phyloP scores from a whole-genome alignment of 164 flowering plant genomes.

The Umbilicus rupestris region DNA sequence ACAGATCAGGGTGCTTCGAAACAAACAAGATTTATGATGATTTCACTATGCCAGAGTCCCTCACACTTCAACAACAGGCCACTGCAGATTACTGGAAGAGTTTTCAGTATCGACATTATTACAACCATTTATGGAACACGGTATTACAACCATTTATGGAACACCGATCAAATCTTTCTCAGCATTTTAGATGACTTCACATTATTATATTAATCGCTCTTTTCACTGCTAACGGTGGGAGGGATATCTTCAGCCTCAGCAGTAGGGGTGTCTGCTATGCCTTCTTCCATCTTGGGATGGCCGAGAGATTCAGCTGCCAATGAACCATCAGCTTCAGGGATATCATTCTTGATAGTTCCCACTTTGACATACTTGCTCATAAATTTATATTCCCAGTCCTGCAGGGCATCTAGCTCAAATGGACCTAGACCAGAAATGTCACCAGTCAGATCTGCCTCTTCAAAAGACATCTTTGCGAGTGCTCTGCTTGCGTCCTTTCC shows the following conservation, averaged over 20 bases:
- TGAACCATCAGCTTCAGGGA: constrained; percentile 26
- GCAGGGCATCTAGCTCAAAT: constrained; percentile 84
- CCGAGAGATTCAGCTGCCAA: constrained; percentile 24
- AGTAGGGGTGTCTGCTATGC: constrained; percentile 14
- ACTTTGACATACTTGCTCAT: constrained; percentile 94
- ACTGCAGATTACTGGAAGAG: too few relatives aligned
- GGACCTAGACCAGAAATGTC: constrained; percentile 86
- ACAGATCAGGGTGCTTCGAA: too few relatives aligned
- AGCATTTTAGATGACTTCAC: neutral
- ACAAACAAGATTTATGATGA: too few relatives aligned
- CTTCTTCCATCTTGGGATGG: constrained; percentile 27
- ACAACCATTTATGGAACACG: neutral
- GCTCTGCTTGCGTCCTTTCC: constrained; percentile 98
- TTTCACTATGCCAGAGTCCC: too few relatives aligned
- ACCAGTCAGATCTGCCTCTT: constrained; percentile 82
- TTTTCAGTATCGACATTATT: too few relatives aligned
- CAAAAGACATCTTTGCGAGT: constrained; percentile 96
- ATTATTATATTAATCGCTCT: neutral
- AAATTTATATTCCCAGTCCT: constrained; percentile 98
- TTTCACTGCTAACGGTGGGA: neutral
- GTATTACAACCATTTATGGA: neutral
- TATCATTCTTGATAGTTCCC: constrained; percentile 50
- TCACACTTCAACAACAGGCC: too few relatives aligned
- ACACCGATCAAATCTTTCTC: neutral
- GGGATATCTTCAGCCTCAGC: constrained; percentile 14